Base-by-base conservation (phyloP, 75 land plant genomes). In the Larix kaempferi region DNA sequence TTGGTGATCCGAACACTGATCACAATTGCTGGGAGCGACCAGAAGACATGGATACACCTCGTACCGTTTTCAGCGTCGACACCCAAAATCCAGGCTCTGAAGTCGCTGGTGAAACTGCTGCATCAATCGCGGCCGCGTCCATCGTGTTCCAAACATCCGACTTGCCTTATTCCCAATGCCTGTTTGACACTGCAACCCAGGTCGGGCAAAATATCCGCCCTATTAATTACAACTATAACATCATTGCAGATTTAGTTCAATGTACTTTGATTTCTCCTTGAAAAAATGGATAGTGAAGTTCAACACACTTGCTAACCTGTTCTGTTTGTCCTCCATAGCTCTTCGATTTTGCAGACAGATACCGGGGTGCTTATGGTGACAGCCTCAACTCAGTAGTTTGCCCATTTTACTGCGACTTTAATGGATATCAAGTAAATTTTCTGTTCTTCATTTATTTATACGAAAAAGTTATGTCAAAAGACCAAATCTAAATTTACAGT, bases 361-460 rank as follows among this genome's bases (percentile, higher is more conserved):
- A 91, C 62, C 82, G 94, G 64, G 99, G 99, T 5, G 80, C 88
- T 22, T 96, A 96, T 59, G 91, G 94, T 59, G 96, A 96, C 76
- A 85, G 87, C 16, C 86, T 96, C 56, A 65, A 75, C 23, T 80
- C 92, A 23, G 88, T 54, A 1, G 94, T 89, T 21, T 92, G 96
- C 80, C 99, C 99, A 41, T 96, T 94, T 77, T 96, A 96, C 80
- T 91, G 95, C 78, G 91, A 94, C 21, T 94, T 94, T 78, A 91
- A 94, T 1, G 96, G 99, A 39, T 96, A 90, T 81, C 67, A 88
- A 64, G 98, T 95, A 77, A 77, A 77, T 35, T 27, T 62, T n/a
- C 56, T 22, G 11, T 12, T 0, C 44, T 5, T 4, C 6, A 41
- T 41, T 41, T 41, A 41, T 5, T 41, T 41, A n/a, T 41, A 5